A percentile compares a stretch with the other conserved stretches of the same genome.
Evolutionary conservation across 108 stramenopile genomes (phyloP).

Genomic region (Pseudonitzschia multistriata): DNA sequence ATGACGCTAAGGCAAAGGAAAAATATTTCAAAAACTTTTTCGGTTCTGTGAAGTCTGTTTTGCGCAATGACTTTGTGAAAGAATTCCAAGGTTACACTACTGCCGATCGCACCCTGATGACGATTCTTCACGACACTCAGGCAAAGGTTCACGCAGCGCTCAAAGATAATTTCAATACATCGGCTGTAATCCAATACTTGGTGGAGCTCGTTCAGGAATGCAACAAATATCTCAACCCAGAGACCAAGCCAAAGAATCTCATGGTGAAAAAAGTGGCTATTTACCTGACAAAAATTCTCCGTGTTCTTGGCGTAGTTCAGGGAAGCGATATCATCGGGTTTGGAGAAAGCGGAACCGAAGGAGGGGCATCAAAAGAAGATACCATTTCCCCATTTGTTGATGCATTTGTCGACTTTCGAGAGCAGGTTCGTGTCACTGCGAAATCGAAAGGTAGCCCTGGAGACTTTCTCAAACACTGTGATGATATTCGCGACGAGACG

Average conservation of each 20-base stretch:
- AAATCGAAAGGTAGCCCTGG: constrained; percentile 47
- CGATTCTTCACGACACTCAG: constrained; percentile 47
- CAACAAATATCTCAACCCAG: constrained; percentile 75
- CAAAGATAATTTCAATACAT: constrained; percentile 95
- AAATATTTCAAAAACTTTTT: constrained; percentile 90
- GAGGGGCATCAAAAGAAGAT: constrained; percentile 43
- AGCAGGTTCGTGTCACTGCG: constrained; percentile 63
- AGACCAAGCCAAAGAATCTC: constrained; percentile 51
- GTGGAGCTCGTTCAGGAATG: constrained; percentile 71
- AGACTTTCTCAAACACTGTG: constrained; percentile 72
- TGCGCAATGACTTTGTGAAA: constrained; percentile 57
- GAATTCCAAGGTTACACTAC: constrained; percentile 66
- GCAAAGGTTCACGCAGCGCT: constrained; percentile 74
- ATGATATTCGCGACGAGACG: constrained; percentile 87
- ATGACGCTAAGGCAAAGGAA: constrained; percentile 90
- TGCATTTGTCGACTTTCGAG: constrained; percentile 84
- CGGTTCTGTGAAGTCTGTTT: constrained; percentile 86
- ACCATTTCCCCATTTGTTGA: constrained; percentile 71
- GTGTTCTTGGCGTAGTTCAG: constrained; percentile 84
- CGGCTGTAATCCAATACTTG: constrained; percentile 71
- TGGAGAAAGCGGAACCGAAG: constrained; percentile 37
- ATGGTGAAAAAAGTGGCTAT: constrained; percentile 77
- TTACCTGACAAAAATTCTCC: constrained; percentile 87
- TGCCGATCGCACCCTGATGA: constrained; percentile 50
- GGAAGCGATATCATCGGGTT: constrained; percentile 85